phyloP scores from a whole-genome alignment of 129 eudicot species.

The Heracleum sosnowskyi region DNA sequence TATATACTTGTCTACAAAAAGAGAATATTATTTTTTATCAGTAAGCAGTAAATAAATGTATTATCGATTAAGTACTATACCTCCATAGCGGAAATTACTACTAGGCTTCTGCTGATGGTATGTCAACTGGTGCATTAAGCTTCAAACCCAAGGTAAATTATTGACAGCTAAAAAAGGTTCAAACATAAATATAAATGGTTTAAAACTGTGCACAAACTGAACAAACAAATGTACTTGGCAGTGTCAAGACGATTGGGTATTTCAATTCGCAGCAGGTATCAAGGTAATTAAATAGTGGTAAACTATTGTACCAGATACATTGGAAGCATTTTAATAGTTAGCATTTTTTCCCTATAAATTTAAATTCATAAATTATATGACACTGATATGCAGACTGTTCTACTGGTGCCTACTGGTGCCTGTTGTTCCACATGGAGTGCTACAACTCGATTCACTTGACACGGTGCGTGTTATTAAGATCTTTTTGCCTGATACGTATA shows the following conservation, averaged over 20 bases:
- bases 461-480: conserved; percentile 29
- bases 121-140: conserved; percentile 25
- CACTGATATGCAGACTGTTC: conserved; percentile 59
- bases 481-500: background rate
- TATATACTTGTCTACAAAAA: too few species aligned
- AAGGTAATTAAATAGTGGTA: conserved; percentile 46
- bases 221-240: conserved; percentile 26
- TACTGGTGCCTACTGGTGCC: conserved; percentile 84
- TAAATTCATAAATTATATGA: background rate
- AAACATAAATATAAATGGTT: conserved; percentile 8
- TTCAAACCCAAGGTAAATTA: conserved; percentile 52
- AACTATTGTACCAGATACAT: background rate
- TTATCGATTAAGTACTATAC: too few species aligned
- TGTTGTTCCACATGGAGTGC: conserved; percentile 71
- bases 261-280: conserved; percentile 73
- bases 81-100: conserved; percentile 33
- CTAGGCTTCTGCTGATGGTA: conserved; percentile 52
- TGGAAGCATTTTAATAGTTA: background rate
- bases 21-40: too few species aligned
- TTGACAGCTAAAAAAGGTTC: background rate
- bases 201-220: conserved; percentile 7
- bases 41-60: too few species aligned
- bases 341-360: background rate
- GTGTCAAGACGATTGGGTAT: conserved; percentile 68
- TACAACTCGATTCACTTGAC: conserved; percentile 78